Evolutionary conservation across 768 basidiomycete genomes (phyloP).

Genomic region (Mycena rebaudengoi): DNA sequence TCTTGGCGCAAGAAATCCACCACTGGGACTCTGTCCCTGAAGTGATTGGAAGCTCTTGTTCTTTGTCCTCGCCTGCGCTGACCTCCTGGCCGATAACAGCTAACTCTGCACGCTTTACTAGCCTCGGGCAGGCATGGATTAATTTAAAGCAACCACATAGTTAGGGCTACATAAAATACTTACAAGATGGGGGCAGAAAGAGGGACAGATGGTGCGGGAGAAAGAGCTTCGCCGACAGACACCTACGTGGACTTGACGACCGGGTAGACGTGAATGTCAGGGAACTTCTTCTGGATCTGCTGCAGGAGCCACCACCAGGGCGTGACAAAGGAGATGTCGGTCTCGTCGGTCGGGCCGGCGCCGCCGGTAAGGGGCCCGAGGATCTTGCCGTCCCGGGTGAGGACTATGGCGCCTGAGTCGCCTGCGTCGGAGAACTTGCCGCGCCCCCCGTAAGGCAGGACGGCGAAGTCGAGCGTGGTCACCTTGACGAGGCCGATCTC

Average conservation of each 20-base stretch:
- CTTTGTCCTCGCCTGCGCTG: too few relatives aligned
- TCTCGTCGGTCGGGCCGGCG: slow-evolving; percentile 29
- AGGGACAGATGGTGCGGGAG: too few relatives aligned
- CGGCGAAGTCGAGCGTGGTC: slow-evolving; percentile 35
- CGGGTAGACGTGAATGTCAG: slow-evolving; percentile 41
- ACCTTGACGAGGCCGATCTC: slow-evolving; percentile 8
- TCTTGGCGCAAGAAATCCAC: too few relatives aligned
- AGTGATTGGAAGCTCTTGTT: too few relatives aligned
- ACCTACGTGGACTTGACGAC: slow-evolving; percentile 20
- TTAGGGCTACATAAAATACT: too few relatives aligned
- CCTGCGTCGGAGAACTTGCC: slow-evolving; percentile 40
- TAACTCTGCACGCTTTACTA: too few relatives aligned
- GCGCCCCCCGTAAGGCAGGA: slow-evolving; percentile 30
- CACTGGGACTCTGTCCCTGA: too few relatives aligned
- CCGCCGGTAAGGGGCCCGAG: slow-evolving; percentile 43
- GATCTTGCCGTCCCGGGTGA: slow-evolving; percentile 36
- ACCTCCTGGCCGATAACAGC: too few relatives aligned
- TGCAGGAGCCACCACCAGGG: slow-evolving; percentile 38
- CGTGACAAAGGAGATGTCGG: slow-evolving; percentile 41
- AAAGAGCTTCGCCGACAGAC: too few relatives aligned
- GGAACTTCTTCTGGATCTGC: slow-evolving; percentile 42
- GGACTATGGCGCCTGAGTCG: slow-evolving; percentile 43
- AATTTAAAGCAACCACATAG: too few relatives aligned
- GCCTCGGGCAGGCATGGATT: too few relatives aligned
- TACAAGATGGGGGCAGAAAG: too few relatives aligned